Percentiles rank a stretch among this genome's conserved stretches.
phyloP scores from a whole-genome alignment of 2,329 filamentous ascomycete species.

The Neopestalotiopsis rosae region DNA sequence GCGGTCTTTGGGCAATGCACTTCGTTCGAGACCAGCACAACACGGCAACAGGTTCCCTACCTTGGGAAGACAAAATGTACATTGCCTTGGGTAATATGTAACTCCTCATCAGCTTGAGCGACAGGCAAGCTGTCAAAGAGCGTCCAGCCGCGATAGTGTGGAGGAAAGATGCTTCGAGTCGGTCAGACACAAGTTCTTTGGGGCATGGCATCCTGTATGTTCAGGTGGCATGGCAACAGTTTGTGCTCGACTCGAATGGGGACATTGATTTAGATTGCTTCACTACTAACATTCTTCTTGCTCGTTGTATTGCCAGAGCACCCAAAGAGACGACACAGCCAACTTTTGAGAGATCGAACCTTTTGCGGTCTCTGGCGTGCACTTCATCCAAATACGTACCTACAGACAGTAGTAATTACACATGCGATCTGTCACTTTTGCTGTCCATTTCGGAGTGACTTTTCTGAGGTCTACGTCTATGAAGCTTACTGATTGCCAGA shows the following conservation, averaged over 20 bases:
- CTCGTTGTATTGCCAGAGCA: background rate
- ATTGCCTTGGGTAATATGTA: background rate
- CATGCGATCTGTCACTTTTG: background rate
- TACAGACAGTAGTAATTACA: background rate
- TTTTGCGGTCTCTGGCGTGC: no score
- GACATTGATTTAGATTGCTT: constrained; percentile 3
- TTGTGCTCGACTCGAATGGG: background rate
- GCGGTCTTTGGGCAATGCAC: background rate
- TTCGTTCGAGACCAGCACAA: background rate
- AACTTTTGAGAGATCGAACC: background rate
- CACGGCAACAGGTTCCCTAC: background rate
- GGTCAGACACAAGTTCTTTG: background rate
- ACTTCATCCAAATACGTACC: background rate
- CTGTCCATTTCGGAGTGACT: background rate
- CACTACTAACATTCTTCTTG: background rate
- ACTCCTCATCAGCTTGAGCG: background rate
- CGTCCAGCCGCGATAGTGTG: background rate
- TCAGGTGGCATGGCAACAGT: background rate
- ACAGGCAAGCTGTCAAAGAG: background rate
- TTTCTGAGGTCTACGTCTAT: no score
- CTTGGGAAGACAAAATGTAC: background rate
- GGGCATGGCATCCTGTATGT: background rate
- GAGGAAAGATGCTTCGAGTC: background rate
- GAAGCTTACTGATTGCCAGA: background rate
- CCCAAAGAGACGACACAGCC: background rate